Base-by-base conservation (phyloP, 2,329 filamentous ascomycete genomes). In the Alternaria novae-zelandiae region DNA sequence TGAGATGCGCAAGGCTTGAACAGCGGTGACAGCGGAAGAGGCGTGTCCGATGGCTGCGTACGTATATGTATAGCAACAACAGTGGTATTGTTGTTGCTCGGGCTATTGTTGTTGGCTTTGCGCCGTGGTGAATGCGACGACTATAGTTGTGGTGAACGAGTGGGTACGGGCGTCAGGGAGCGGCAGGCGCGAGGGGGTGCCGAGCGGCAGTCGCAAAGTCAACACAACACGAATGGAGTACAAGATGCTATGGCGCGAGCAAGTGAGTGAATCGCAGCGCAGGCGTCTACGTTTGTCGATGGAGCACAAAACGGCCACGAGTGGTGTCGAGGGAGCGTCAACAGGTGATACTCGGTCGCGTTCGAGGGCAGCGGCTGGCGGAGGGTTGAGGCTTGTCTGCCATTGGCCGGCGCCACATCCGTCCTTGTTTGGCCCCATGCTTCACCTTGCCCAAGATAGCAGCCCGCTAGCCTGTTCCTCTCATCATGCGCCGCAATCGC, bases 1-100 rank as follows among this genome's bases (percentile, higher is more conserved):
- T 73, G 76, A 76, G 69, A 68, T 57, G 67, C 67, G 61, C 70
- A 74, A 70, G 72, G 70, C 69, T 65, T 66, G 67, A 44, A 68
- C 66, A 70, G 68, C 70, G 65, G 69, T 62, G 67, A 70, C 63
- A 65, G 69, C 72, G 73, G 71, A 69, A 65, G 49, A 45, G 44
- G 43, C 54, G 59, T 44, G 57, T 36, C 67, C 71, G 68, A 69
- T 45, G 55, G 55, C 46, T 23, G 56, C 57, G 43, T 57, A 54
- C 41, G 57, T 69, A 74, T 75, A 70, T 64, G 59, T 67, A 61
- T 20, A 61, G 44, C 55, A 50, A 47, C 51, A 63, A 63, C 26
- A 51, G 57, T 28, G 28, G 46, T 20, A 13, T 56, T 55, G 61
- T 53, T 28, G 41, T 47, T 43, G 30, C 53, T 59, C 54, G 15